Percentiles rank a stretch among this genome's conserved stretches.
Evolutionary conservation across 345 rosid species (phyloP).

Genomic region (Aethionema arabicum): DNA sequence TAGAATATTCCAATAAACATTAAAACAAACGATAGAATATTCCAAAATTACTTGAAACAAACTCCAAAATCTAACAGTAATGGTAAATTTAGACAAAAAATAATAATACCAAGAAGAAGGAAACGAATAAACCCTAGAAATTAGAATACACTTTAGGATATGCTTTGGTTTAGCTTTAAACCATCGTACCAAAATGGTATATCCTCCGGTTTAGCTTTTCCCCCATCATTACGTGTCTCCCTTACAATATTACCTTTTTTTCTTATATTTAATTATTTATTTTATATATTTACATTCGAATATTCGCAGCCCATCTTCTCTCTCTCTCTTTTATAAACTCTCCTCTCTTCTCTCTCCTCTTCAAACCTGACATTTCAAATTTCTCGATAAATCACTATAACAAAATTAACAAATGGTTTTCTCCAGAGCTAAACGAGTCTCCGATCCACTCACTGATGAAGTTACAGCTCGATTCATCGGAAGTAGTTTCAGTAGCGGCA

Average conservation of each 20-base stretch:
- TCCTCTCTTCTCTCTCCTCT: constrained; percentile 3
- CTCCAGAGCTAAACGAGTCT: constrained; percentile 49
- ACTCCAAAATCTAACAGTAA: no score
- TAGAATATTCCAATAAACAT: no score
- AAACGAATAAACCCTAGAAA: no score
- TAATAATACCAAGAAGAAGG: no score
- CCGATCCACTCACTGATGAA: constrained; percentile 58
- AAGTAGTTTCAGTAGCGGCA: constrained; percentile 61
- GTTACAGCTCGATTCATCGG: constrained; percentile 67
- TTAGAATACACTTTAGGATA: constrained; percentile 26
- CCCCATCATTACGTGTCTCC: constrained; percentile 32
- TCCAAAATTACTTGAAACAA: no score
- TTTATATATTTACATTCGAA: constrained; percentile 18
- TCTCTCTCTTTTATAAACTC: not conserved
- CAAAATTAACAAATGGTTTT: constrained; percentile 22
- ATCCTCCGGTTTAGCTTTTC: constrained; percentile 35
- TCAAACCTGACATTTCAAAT: not conserved
- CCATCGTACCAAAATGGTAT: constrained; percentile 24
- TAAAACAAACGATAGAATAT: no score
- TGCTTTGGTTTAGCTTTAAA: constrained; percentile 23
- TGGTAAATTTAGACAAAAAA: no score
- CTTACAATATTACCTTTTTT: not conserved
- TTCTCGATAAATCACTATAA: not conserved
- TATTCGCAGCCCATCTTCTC: constrained; percentile 23
- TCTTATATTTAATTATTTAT: constrained; percentile 1